Evolutionary conservation across 331 rosid species (phyloP), one percentile per base, ranked within the genome.

Genomic region (Pyracantha coccinea): DNA sequence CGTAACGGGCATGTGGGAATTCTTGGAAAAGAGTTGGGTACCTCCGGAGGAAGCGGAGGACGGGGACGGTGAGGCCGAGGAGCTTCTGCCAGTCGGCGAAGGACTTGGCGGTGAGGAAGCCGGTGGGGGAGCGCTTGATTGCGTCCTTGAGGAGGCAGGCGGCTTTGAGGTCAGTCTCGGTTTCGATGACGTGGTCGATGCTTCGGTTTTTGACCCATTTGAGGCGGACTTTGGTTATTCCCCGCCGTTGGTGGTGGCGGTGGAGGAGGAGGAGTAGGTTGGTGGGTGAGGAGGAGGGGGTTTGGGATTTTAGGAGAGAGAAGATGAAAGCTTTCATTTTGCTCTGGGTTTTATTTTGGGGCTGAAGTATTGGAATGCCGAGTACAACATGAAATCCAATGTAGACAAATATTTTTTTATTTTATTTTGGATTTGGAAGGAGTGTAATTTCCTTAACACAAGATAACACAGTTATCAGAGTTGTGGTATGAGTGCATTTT

Each of bases 61-160:
- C 95, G 2, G 99, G 99, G 78, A 94, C 81, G 21, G 98, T 93
- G 70, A 93, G 97, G 65, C 99, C 99, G 31, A 94, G 95, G 12
- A 84, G 86, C 75, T 90, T 94, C 33, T 92, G 95, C 96, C 99
- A 94, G 53, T 90, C 92, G 53, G 92, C 73, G 66, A 91, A 62
- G 66, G 97, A 77, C 70, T 88, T 88, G 41, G 87, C 88, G 10
- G 99, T 87, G 75, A 93, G 89, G 79, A 90, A 93, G 33, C 84
- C 86, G 14, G 92, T 89, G 50, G 99, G 88, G 29, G 97, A 91
- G 54, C 97, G 95, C 53, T 88, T 88, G 41, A 92, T 87, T 35
- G 99, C 93, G 78, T 92, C 92, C 71, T 94, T 94, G 75, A 93
- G 93, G 23, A 90, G 93, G 24, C 69, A 86, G 58, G 93, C 98